These are phyloP conservation scores for Phytophthora vignae DNA, from an alignment of 352 stramenopile species.

Conservation along the genomic window DNA sequence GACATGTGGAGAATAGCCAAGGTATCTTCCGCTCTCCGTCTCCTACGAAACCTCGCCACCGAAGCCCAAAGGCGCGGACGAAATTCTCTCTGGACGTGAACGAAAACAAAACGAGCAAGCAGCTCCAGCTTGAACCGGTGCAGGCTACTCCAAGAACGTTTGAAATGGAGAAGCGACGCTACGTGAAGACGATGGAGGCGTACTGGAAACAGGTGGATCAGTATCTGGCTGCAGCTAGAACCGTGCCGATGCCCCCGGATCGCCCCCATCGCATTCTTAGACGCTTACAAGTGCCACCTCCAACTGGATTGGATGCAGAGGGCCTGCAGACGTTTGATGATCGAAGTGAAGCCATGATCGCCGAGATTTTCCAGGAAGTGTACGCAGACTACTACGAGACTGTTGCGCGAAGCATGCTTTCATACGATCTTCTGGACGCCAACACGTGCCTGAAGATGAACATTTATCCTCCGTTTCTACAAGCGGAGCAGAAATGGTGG, in stretches of 20 bases:
- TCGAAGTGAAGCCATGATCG: constrained; percentile 72
- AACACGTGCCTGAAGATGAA: constrained; percentile 72
- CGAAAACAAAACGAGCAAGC: constrained; percentile 30
- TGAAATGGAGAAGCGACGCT: constrained; percentile 78
- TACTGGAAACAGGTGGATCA: constrained; percentile 87
- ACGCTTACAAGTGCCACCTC: constrained; percentile 74
- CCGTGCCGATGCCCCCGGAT: constrained; percentile 70
- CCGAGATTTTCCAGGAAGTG: constrained; percentile 79
- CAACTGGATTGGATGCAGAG: constrained; percentile 49
- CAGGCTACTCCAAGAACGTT: constrained; percentile 74
- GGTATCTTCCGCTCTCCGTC: constrained; percentile 64
- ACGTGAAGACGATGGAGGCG: constrained; percentile 82
- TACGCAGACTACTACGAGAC: constrained; percentile 84
- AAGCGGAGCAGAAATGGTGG: constrained; percentile 89
- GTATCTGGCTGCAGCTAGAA: constrained; percentile 58
- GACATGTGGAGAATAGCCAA: constrained; percentile 73
- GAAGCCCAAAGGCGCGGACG: constrained; percentile 34
- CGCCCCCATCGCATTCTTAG: constrained; percentile 68
- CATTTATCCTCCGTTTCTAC: constrained; percentile 86
- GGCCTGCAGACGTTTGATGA: constrained; percentile 65
- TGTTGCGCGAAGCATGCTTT: constrained; percentile 82
- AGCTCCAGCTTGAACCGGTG: constrained; percentile 53
- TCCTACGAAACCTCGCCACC: constrained; percentile 47
- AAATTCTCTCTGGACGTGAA: constrained; percentile 59
- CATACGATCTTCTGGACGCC: constrained; percentile 90